phyloP scores from a whole-genome alignment of 805 yeast genomes.

The Tetrapisispora arboricola region DNA sequence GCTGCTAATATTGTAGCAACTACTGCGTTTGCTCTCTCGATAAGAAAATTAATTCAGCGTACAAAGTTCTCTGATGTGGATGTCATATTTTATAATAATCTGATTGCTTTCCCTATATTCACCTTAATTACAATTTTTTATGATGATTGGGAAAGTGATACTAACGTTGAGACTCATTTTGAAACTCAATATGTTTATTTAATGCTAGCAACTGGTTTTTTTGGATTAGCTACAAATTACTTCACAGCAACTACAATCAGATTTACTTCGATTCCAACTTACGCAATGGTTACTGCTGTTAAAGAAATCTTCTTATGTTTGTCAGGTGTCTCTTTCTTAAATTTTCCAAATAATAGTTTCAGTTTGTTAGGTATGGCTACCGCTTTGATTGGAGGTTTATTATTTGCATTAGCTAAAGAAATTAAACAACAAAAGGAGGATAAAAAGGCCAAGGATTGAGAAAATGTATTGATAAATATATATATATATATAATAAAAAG shows the following conservation, averaged over 20 bases:
- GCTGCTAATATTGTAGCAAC: constrained; percentile 78
- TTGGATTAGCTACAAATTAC: constrained; percentile 90
- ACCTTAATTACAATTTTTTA: constrained; percentile 56
- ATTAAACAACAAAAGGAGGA: constrained; percentile 53
- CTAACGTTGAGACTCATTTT: constrained; percentile 63
- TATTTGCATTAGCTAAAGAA: constrained; percentile 69
- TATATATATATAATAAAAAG: no score
- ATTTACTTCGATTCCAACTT: constrained; percentile 91
- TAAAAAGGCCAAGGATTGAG: not conserved
- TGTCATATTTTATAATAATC: constrained; percentile 92
- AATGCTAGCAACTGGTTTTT: constrained; percentile 81
- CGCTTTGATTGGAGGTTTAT: constrained; percentile 87
- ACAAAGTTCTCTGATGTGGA: constrained; percentile 89
- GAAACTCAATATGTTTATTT: constrained; percentile 53
- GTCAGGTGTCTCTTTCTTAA: constrained; percentile 83
- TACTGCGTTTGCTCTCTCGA: constrained; percentile 77
- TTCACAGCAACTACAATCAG: constrained; percentile 98
- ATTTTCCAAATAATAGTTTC: constrained; percentile 81
- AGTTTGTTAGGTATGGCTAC: constrained; percentile 75
- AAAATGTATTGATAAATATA: no score
- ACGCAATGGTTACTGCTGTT: constrained; percentile 96
- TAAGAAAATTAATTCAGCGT: constrained; percentile 92
- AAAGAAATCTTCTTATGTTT: constrained; percentile 92
- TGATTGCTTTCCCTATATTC: constrained; percentile 79
- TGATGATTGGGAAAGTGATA: constrained; percentile 78